Evolutionary conservation across 371 early-diverging fungal species (phyloP).

Genomic region (Thermomucor indicae-seudaticae): DNA sequence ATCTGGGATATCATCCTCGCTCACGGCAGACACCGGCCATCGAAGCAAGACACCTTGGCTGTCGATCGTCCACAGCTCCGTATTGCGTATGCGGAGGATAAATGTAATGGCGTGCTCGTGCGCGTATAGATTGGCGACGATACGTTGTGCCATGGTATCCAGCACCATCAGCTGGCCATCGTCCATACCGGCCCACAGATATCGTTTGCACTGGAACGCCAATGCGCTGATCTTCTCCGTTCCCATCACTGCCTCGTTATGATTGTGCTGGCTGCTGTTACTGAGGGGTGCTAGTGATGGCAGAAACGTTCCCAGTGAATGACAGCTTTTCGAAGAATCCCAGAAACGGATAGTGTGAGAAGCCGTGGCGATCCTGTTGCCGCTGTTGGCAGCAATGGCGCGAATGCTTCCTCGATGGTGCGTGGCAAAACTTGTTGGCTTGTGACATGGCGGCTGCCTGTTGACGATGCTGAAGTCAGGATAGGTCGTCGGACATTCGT

Average conservation of each 20-base stretch:
- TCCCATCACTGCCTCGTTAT: background rate
- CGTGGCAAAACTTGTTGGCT: background rate
- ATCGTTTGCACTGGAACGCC: constrained; percentile 37
- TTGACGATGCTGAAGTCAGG: constrained; percentile 13
- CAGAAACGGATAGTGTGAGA: constrained; percentile 12
- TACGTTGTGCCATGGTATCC: constrained; percentile 54
- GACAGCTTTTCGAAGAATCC: constrained; percentile 8
- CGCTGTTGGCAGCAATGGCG: constrained; percentile 10
- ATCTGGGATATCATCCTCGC: background rate
- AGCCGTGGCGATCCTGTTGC: constrained; percentile 12
- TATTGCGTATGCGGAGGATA: constrained; percentile 50
- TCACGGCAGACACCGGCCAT: constrained; percentile 48
- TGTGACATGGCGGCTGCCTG: constrained; percentile 10
- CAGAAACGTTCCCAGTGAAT: background rate
- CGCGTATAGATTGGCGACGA: constrained; percentile 2
- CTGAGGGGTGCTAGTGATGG: background rate
- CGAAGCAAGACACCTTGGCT: constrained; percentile 66
- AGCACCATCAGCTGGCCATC: constrained; percentile 58
- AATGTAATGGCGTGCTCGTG: constrained; percentile 44
- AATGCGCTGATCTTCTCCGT: constrained; percentile 1
- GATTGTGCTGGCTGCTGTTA: background rate
- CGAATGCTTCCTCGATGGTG: constrained; percentile 10
- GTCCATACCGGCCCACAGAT: constrained; percentile 61
- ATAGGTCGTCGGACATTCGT: no score
- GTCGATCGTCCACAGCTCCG: constrained; percentile 72